Evolutionary conservation across 306 rosid species (phyloP).

Genomic region (Chamaecrista fasciculata): DNA sequence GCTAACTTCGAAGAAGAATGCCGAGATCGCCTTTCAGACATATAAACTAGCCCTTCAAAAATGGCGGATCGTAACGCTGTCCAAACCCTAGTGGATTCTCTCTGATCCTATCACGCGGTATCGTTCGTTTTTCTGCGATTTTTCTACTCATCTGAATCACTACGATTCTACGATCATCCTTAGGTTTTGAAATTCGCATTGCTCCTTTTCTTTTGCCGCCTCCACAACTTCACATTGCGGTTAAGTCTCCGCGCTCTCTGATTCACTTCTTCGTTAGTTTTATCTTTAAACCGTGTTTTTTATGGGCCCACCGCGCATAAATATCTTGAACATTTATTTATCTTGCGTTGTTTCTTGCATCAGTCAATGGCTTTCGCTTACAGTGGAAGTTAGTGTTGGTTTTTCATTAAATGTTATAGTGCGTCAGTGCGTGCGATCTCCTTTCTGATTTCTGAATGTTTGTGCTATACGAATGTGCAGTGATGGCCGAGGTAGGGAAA

Average conservation of each 20-base stretch:
- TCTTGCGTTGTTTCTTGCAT: background rate
- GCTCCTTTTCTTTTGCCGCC: background rate
- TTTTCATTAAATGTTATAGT: background rate
- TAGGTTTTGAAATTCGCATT: background rate
- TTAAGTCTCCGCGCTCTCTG: background rate
- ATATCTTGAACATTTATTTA: background rate
- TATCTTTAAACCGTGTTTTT: background rate
- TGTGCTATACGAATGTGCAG: constrained; percentile 2
- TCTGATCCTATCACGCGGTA: background rate
- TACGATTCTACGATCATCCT: background rate
- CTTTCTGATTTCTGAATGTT: background rate
- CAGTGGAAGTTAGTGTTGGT: constrained; percentile 18
- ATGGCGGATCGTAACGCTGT: constrained; percentile 22
- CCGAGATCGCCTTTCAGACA: background rate
- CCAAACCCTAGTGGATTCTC: constrained; percentile 13
- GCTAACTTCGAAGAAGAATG: constrained; percentile 3
- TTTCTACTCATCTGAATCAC: background rate
- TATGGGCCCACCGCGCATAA: constrained; percentile 13
- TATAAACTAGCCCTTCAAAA: background rate
- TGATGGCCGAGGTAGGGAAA: constrained; percentile 41
- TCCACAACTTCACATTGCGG: background rate
- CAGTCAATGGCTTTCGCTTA: constrained; percentile 25
- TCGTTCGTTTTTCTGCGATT: background rate
- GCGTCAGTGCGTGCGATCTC: background rate
- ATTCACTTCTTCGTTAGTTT: background rate